Evolutionary conservation across 345 rosid species (phyloP), one percentile per base, ranked within the genome.

Genomic region (Stellera chamaejasme): DNA sequence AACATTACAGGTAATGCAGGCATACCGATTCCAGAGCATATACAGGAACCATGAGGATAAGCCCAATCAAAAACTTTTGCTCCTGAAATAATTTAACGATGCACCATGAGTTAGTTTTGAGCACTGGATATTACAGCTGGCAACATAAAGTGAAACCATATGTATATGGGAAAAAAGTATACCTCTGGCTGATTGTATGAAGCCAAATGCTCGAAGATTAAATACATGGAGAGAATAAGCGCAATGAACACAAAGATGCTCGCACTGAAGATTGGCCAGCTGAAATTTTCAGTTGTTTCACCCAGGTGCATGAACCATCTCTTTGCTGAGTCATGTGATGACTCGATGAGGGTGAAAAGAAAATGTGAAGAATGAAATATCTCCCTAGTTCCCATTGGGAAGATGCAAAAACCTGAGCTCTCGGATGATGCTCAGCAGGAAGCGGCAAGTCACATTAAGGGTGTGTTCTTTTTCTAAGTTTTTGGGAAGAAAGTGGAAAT

Each of bases 111-210:
- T 59, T 25, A 65, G 47, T 14, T 36, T 52, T 45, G 45, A 45
- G 26, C 32, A 14, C 27, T 15, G 55, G 43, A 28, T 25, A 62
- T 47, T 32, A 32, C 6, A 55, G 46, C 10, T 16, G 27, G 9
- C 2, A 53, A 52, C 9, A 50, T 44, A 49, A 50, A 15, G 5
- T 10, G 27, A 45, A 42, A 13, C 11, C 8, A 32, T 32, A 52
- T 50, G 28, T 10, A 32, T 32, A 32, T 32, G 39, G 39, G 4
- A 32, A 8, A 32, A 4, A 32, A 32, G 39, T 67, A 64, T 67
- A 93, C 99, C 97, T 93, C 97, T 13, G 99, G 99, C 70, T 89
- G 93, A 71, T 93, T 84, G 69, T 93, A 93, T 61, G 91, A 69
- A 64, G 97, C 91, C 53, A 93, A 60, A 67, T 93, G 99, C 81